Evolutionary conservation across 2,329 filamentous ascomycete genomes (phyloP).

Genomic region (Didymella segeticola): DNA sequence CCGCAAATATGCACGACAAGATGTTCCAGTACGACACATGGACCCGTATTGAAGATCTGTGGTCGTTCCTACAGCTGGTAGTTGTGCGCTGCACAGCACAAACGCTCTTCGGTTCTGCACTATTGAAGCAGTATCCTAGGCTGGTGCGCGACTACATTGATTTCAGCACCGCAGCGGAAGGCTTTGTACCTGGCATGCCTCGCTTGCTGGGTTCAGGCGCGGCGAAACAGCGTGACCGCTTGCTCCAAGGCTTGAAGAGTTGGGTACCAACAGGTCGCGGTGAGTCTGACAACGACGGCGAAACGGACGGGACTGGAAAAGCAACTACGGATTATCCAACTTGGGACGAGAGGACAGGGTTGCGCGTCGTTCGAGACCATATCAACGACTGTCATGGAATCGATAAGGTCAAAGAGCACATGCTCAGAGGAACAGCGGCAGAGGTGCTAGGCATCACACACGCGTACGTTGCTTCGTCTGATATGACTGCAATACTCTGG

Average conservation of each 20-base stretch:
- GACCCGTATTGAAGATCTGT: constrained; percentile 42
- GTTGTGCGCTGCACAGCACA: constrained; percentile 34
- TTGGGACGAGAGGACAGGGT: constrained; percentile 31
- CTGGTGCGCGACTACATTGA: constrained; percentile 37
- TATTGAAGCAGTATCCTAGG: constrained; percentile 36
- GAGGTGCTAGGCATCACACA: constrained; percentile 36
- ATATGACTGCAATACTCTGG: not conserved
- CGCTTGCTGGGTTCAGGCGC: constrained; percentile 22
- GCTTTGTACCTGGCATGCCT: constrained; percentile 27
- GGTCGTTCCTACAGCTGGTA: constrained; percentile 39
- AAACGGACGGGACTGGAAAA: not conserved
- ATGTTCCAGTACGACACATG: constrained; percentile 39
- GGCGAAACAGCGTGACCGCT: constrained; percentile 25
- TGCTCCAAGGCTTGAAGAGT: constrained; percentile 29
- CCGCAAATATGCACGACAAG: constrained; percentile 35
- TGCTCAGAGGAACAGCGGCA: constrained; percentile 22
- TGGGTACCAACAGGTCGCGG: constrained; percentile 30
- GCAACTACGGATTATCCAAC: constrained; percentile 16
- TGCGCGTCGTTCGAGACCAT: constrained; percentile 31
- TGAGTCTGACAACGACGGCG: constrained; percentile 24
- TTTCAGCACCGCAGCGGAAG: constrained; percentile 31
- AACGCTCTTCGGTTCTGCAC: constrained; percentile 31
- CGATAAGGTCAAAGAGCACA: constrained; percentile 15
- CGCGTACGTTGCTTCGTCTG: constrained; percentile 21
- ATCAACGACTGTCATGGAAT: constrained; percentile 12